Base-by-base conservation (phyloP, 345 rosid genomes). In the Bretschneidera sinensis region DNA sequence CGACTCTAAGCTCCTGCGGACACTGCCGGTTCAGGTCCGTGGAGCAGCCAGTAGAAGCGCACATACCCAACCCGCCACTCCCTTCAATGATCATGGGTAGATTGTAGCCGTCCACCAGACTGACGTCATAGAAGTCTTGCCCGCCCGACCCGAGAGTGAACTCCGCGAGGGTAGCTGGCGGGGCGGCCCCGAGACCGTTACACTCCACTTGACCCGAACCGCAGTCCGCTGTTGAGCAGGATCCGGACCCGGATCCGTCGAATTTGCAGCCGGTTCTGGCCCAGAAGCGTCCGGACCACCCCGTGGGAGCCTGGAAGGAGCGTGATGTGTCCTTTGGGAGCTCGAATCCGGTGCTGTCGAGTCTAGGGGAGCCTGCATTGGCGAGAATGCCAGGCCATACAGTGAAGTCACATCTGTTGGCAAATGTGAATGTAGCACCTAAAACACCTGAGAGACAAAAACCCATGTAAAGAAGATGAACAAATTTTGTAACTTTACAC, bases 41-140 rank as follows among this genome's bases (percentile, higher is more conserved):
- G 18, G 71, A 63, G 67, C 99, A 94, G 0, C 97, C 99, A 0
- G 96, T 94, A 0, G 91, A 61, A 16, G 83, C 80, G 45, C 99
- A 94, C 33, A 54, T 56, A 1, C 98, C 98, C 57, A 95, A 78
- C 49, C 97, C 95, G 15, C 96, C 96, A 21, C 74, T 63, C 0
- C 82, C 94, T 65, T 86, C 90, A 1, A 94, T 81, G 10, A 90
- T 24, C 95, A 90, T 76, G 21, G 99, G 95, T 6, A 94, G 21
- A 60, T 94, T 94, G 74, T 90, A 94, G 22, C 99, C 97, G 60
- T 94, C 99, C 17, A 94, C 99, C 22, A 94, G 89, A 63, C 95
- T 87, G 25, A 94, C 99, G 69, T 94, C 99, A 62, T 90, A 90
- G 63, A 94, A 94, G 66, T 90, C 97, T 59, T 78, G 85, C 1